Evolutionary conservation across 2,329 filamentous ascomycete genomes (phyloP), one percentile per base, ranked within the genome.

Genomic region (Phialemoniopsis sp.): DNA sequence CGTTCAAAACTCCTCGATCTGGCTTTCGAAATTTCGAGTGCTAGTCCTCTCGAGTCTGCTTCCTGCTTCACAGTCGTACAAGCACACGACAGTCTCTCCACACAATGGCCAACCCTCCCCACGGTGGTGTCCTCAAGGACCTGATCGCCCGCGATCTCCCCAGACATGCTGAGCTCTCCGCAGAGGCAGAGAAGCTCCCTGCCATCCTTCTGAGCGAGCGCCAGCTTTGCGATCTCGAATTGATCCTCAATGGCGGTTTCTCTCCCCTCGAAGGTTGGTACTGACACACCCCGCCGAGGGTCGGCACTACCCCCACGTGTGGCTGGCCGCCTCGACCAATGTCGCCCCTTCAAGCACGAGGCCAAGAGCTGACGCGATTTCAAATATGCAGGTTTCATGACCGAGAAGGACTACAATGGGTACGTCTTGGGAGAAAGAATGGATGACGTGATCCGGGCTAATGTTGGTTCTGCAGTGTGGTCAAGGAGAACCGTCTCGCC

Each of bases 171-270:
- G 74, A 95, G 72, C 85, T 98, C 47, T 71, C 73, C 41, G 79
- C 78, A 34, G 93, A 98, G 71, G 87, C 91, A 32, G 90, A 95
- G 74, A 84, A 62, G 26, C 82, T 97, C 34, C 88, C 89, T 29
- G 87, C 91, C 29, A 76, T 98, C 52, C 71, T 85, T 44, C 82
- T 98, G 51, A 86, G 80, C 37, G 93, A 98, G 77, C 84, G 93
- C 57, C 93, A 98, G 70, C 82, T 98, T 36, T 98, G 93, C 70
- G 93, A 98, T 76, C 78, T 98, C 52, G 93, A 98, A 70, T 71
- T 98, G 67, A 89, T 98, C 59, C 82, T 98, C 66, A 97, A 89
- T 66, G 93, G 93, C 62, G 93, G 93, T 50, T 98, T 98, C 74
- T 96, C 90, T 49, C 93, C 93, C 43, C 80, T 98, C 31, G 91